Evolutionary conservation across 2,329 filamentous ascomycete species (phyloP), one percentile per base, ranked within the genome.

Genomic region (Ophiostoma angusticollis): DNA sequence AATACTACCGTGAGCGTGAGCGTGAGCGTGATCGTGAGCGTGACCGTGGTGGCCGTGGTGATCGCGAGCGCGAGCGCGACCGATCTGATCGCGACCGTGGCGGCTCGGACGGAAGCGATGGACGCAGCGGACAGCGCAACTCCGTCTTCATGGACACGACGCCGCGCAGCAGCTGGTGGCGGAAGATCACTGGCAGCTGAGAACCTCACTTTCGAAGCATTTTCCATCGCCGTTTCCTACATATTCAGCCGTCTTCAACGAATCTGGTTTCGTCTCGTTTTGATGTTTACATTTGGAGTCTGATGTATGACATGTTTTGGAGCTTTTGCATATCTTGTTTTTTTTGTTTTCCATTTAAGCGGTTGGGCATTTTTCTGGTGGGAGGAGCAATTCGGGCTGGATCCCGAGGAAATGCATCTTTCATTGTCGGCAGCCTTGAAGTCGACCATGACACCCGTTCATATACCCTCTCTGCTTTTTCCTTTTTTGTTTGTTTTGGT

Each of bases 151-250:
- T 60, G 45, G 67, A 70, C 40, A 46, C 58, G 9, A 60, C 67
- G 11, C 69, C 69, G 16, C 60, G 68, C 41, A 71, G 65, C 45
- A 73, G 69, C 46, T 74, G 72, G 71, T 76, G 72, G 72, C 70
- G 60, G 58, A 74, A 73, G 59, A 54, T 73, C 37, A 65, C 64
- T 3, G 51, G 54, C 16, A 45, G 32, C 23, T 52, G 28, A 43
- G 6, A 7, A n/a, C 25, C 11, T 28, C 12, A 13, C 25, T 13
- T 3, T 25, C 6, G 12, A n/a, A 9, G 12, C 31, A 16, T 12
- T 19, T 13, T n/a, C 4, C 39, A n/a, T n/a, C n/a, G n/a, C n/a
- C n/a, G n/a, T n/a, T n/a, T n/a, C n/a, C n/a, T n/a, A n/a, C n/a
- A n/a, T n/a, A n/a, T n/a, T n/a, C n/a, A n/a, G n/a, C n/a, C n/a